Evolutionary conservation across 345 rosid genomes (phyloP), one percentile per base, ranked within the genome.

Genomic region (Salix brachista): DNA sequence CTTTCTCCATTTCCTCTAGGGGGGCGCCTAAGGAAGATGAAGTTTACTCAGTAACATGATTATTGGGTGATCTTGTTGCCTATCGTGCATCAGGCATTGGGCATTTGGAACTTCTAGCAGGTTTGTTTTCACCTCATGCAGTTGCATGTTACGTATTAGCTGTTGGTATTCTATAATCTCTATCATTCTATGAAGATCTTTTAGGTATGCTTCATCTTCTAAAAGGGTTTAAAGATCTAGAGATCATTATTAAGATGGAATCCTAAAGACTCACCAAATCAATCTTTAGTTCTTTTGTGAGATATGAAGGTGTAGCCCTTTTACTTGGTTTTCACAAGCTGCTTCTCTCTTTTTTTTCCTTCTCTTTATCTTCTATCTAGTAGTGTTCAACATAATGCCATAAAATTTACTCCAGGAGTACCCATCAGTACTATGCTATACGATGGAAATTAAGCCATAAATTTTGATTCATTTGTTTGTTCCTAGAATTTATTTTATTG

Each of bases 71-170:
- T 75, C 98, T 95, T 83, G 98, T 95, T 80, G 84, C 97, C 44
- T 95, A 93, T 79, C 96, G 97, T 37, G 97, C 98, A 71, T 85
- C 93, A 23, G 99, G 97, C 78, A 90, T 94, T 60, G 98, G 99
- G 12, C 99, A 95, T 79, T 81, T 95, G 87, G 96, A 93, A 76
- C 92, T 95, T 77, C 82, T 95, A 85, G 91, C 96, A 80, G 94
- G 98, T 94, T 82, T 37, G 69, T 75, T 73, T 65, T 67, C 71
- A 6, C 14, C 23, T 37, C 21, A 19, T 39, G 16, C 28, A 36
- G 48, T 21, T 68, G 71, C 34, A 68, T 68, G 71, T 37, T 68
- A 32, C 44, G 10, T 41, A 36, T 6, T 25, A n/a, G 28, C 41
- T 37, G 1, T 41, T 41, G 1, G 25, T 37, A 26, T 34, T 21